Evolutionary conservation across 139 green algal species (phyloP), one percentile per base, ranked within the genome.

Genomic region (Auxenochlorella pyrenoidosa): DNA sequence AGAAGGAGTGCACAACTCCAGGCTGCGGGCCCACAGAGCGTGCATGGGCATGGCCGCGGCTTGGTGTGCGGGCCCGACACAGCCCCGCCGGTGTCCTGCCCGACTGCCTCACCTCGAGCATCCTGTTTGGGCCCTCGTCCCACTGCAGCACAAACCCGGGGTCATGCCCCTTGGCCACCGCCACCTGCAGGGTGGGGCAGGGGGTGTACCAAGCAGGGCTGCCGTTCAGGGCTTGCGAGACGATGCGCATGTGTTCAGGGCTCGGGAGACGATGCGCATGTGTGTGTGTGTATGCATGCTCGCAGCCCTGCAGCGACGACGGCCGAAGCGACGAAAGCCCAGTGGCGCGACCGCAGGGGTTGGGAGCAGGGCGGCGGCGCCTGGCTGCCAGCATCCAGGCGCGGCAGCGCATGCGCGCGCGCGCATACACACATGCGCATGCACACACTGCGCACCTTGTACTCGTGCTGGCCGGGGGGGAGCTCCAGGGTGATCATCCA

Each of bases 401-500:
- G 24, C 75, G 19, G 41, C 44, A 63, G 40, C 2, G 19, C n/a
- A n/a, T n/a, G n/a, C n/a, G n/a, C n/a, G n/a, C n/a, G n/a, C n/a
- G n/a, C n/a, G n/a, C n/a, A n/a, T n/a, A n/a, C n/a, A n/a, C n/a
- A n/a, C n/a, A n/a, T n/a, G n/a, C n/a, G n/a, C n/a, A n/a, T n/a
- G n/a, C n/a, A n/a, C n/a, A n/a, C n/a, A n/a, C n/a, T n/a, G n/a
- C n/a, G n/a, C 41, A 76, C 40, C 80, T 85, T 85, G 80, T 77
- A 85, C 41, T 85, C 80, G 40, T 85, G 63, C 13, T 34, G 22
- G 28, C 80, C 80, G 24, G 60, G 21, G 26, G 80, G 80, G 28
- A 85, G 22, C 2, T 85, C 60, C 63, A 85, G 43, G 15, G 80
- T 85, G 30, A 76, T 34, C 26, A 75, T 59, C 80, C 80, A 85